Evolutionary conservation across 1,139 yeast genomes (phyloP).

Genomic region (Diutina scorzettiae): DNA sequence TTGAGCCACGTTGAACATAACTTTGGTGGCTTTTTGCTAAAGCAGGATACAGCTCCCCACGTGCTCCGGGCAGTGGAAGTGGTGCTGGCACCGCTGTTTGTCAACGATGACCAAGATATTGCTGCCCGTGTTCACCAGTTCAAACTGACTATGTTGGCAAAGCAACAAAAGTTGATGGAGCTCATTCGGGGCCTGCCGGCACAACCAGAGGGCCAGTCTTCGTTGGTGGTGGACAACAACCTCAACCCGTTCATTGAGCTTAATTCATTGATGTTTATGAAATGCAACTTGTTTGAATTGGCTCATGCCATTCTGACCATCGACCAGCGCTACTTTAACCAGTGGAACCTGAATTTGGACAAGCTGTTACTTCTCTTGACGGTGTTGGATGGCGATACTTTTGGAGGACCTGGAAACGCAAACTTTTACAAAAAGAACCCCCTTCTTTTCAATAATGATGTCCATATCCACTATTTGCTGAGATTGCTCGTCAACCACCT

Average conservation of each 20-base stretch:
- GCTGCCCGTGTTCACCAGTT: constrained; percentile 11
- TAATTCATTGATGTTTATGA: constrained; percentile 17
- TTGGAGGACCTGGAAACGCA: constrained; percentile 11
- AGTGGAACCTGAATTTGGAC: constrained; percentile 66
- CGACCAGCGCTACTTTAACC: constrained; percentile 40
- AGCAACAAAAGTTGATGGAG: constrained; percentile 24
- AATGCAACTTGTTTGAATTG: constrained; percentile 32
- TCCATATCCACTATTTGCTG: constrained; percentile 68
- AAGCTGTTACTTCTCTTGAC: constrained; percentile 28
- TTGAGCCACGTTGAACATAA: constrained; percentile 22
- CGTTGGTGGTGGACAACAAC: background rate
- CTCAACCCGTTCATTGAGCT: constrained; percentile 22
- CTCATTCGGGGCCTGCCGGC: constrained; percentile 12
- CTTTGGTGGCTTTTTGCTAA: constrained; percentile 28
- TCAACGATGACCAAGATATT: background rate
- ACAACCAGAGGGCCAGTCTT: background rate
- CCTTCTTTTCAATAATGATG: constrained; percentile 51
- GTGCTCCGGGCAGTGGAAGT: constrained; percentile 24
- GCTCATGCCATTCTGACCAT: constrained; percentile 46
- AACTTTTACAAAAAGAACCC: constrained; percentile 32
- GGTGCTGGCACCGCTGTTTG: constrained; percentile 10
- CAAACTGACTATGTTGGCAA: constrained; percentile 22
- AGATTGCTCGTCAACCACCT: constrained; percentile 61
- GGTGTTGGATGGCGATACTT: constrained; percentile 16
- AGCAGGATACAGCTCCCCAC: constrained; percentile 29